A percentile compares a stretch with the other conserved stretches of the same genome.
These are phyloP conservation scores for Dentiscutata heterogama DNA, from an alignment of 371 early-diverging fungal genomes.

Conservation along the genomic window DNA sequence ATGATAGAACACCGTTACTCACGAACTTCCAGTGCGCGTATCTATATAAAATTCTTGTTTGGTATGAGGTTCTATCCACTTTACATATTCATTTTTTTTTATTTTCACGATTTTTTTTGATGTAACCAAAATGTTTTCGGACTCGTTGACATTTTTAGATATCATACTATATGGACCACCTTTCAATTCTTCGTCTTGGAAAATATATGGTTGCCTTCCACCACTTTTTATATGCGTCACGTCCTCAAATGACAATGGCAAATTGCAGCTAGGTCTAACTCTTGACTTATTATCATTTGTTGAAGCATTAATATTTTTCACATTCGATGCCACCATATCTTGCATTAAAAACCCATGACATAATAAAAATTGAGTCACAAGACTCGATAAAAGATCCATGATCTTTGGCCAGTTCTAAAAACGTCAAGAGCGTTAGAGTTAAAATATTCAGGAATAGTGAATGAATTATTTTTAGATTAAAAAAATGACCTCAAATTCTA, in stretches of 20 bases:
- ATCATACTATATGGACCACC: background rate
- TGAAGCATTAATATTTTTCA: background rate
- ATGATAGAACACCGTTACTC: background rate
- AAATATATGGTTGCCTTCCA: constrained; percentile 2
- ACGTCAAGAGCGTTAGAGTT: background rate
- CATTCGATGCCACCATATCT: background rate
- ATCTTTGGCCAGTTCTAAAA: constrained; percentile 46
- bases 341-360: constrained; percentile 14
- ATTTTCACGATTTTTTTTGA: background rate
- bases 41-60: constrained; percentile 20
- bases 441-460: background rate
- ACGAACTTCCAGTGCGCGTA: constrained; percentile 27
- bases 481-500: constrained; percentile 53
- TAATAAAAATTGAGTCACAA: constrained; percentile 39
- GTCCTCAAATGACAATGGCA: constrained; percentile 34
- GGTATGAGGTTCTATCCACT: background rate
- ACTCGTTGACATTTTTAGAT: background rate
- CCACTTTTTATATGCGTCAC: constrained; percentile 38
- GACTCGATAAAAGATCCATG: constrained; percentile 1
- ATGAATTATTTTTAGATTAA: background rate
- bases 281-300: background rate
- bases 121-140: background rate
- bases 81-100: constrained; percentile 12
- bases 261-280: background rate
- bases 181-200: constrained; percentile 31